Percentiles rank a stretch among this genome's conserved stretches.
Evolutionary conservation across 805 yeast species (phyloP).

Genomic region (Candida montana): DNA sequence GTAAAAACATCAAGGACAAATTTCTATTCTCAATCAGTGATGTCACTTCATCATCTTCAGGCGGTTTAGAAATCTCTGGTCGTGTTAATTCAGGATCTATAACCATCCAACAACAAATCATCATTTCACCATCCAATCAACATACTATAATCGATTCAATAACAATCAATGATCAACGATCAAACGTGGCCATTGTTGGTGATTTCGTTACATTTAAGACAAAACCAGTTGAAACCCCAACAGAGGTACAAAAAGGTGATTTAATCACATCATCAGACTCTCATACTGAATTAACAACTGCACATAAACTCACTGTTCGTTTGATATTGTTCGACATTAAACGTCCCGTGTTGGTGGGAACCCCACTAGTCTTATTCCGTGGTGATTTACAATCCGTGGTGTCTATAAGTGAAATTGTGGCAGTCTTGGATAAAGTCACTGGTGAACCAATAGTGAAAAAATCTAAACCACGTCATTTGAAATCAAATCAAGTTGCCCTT

Average conservation of each 20-base stretch:
- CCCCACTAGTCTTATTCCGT: conserved; percentile 88
- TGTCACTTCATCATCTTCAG: conserved; percentile 73
- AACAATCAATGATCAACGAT: conserved; percentile 71
- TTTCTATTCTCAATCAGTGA: conserved; percentile 87
- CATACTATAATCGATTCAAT: conserved; percentile 88
- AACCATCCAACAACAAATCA: conserved; percentile 87
- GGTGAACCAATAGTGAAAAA: conserved; percentile 82
- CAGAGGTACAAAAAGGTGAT: conserved; percentile 91
- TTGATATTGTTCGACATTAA: conserved; percentile 87
- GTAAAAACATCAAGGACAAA: conserved; percentile 41
- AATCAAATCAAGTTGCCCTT: conserved; percentile 95
- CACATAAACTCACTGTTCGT: conserved; percentile 72
- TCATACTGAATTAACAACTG: conserved; percentile 78
- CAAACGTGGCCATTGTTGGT: conserved; percentile 79
- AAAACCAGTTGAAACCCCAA: conserved; percentile 75
- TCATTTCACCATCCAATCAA: conserved; percentile 88
- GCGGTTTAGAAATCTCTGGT: conserved; percentile 77
- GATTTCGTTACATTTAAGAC: conserved; percentile 89
- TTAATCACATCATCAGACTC: conserved; percentile 63
- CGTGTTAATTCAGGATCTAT: conserved; percentile 91
- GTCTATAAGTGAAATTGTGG: conserved; percentile 71
- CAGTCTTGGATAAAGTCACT: conserved; percentile 89
- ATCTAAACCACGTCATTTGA: conserved; percentile 77
- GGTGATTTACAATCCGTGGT: conserved; percentile 94
- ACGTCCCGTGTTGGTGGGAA: conserved; percentile 87